Evolutionary conservation across 2,329 filamentous ascomycete species (phyloP), one percentile per base, ranked within the genome.

Genomic region (Blumeria hordei): DNA sequence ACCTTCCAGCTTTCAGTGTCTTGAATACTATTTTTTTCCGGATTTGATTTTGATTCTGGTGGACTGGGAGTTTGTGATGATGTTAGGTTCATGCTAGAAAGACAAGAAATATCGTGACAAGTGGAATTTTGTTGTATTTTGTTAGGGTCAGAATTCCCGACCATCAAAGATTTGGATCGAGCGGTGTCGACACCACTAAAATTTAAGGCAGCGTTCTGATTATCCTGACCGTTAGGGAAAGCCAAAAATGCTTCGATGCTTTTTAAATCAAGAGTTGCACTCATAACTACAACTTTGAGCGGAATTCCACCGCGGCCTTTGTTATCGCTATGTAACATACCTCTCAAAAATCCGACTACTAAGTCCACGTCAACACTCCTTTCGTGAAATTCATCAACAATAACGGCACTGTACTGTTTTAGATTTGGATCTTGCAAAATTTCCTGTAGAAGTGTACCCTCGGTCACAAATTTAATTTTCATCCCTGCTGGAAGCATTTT

Each of bases 331-430:
- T 73, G 71, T 1, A 92, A 70, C 50, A 96, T 76, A 58, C 84
- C 82, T 64, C 85, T 85, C 58, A 98, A 66, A 60, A 98, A 96
- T 0, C 92, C 92, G 32, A 93, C 73, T 9, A 95, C 74, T 32
- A 98, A 69, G 69, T 98, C 92, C 7, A 95, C 90, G 65, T 96
- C 93, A 21, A 96, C 78, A 60, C 88, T 94, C 61, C 92, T 76
- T 70, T 98, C 92, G 70, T 98, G 92, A 11, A 98, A 92, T 67
- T 98, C 92, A 68, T 98, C 92, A 7, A 98, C 86, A 16, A 98
- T 75, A 0, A 98, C 75, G 3, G 83, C 88, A 63, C 87, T 94
- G 65, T 98, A 98, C 64, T 85, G 80, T 35, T 76, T 77, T 63
- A 98, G 73, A 63, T 81, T 74, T 0, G 86, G 85, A 66, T 98